A percentile compares a stretch with the other conserved stretches of the same genome.
Conservation (phyloP, 1,284 basidiomycete species). For the Leccinum griseonigrum region DNA sequence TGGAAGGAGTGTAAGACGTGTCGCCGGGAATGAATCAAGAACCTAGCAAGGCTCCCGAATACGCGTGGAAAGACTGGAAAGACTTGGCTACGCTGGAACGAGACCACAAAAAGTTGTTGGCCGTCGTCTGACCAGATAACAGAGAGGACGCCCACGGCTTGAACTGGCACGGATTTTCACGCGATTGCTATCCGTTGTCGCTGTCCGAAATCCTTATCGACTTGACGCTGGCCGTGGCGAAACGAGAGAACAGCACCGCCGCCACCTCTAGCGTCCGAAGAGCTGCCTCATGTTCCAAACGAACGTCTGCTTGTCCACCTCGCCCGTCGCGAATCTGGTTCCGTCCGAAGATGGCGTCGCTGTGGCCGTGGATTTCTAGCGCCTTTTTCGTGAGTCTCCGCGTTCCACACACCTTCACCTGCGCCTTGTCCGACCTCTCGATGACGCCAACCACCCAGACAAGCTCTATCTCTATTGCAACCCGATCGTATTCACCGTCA, state of each 20-base stretch:
- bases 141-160: background rate
- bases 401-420: background rate
- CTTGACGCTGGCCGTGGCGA: background rate
- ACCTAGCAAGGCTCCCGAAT: background rate
- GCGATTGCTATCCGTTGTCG: background rate
- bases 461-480: constrained; percentile 83
- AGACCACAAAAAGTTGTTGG: background rate
- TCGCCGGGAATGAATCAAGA: background rate
- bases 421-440: constrained; percentile 47
- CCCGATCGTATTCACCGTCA: constrained; percentile 82
- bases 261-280: background rate
- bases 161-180: background rate
- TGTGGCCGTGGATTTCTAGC: background rate
- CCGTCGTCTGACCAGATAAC: background rate
- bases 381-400: background rate
- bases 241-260: background rate
- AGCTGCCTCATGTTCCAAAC: background rate
- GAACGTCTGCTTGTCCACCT: background rate
- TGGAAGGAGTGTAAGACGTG: background rate
- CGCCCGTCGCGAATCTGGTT: background rate
- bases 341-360: background rate
- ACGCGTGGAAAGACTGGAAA: background rate
- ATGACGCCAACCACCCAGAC: constrained; percentile 74
- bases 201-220: background rate
- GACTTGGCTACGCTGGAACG: background rate